Evolutionary conservation across 1,139 yeast genomes (phyloP), one percentile per base, ranked within the genome.

Genomic region (Suhomyces maxii): DNA sequence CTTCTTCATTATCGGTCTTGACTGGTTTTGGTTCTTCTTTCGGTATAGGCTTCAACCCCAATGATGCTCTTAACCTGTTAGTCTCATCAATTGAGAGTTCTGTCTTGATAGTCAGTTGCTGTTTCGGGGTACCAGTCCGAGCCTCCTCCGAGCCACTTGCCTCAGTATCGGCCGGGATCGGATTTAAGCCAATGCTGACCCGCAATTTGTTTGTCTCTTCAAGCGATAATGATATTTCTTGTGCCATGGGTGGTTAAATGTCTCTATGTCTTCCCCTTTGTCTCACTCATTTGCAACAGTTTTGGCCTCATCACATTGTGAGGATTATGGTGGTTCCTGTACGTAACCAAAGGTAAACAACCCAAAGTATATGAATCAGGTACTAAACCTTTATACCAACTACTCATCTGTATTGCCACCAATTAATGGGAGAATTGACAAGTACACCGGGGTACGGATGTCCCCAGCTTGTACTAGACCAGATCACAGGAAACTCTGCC

Each of bases 101-200:
- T 10, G 38, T 26, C n/a, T 38, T 28, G 9, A 18, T 11, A 11
- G 5, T 9, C 12, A 26, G 37, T 9, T 8, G 11, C 31, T 14
- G 11, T 13, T 7, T n/a, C 10, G 28, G 9, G 23, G 23, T 18
- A 18, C 23, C 6, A 18, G 23, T 18, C 23, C 1, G 23, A 18
- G 6, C 23, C 23, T 18, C 23, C 23, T 18, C 6, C 23, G 23
- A 6, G 6, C 23, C 23, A 18, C 3, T 18, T 1, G 23, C 6
- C 23, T 18, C 4, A 6, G 23, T 18, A 18, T 28, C 47, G 2
- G 45, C 52, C 4, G 69, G 69, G 10, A 80, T 76, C 3, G 77
- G 79, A 36, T 70, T 69, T 31, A 81, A 61, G 0, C 86, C 86
- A 14, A 80, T 50, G 32, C 78, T 69, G 7, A 62, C 49, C 38